Conservation (phyloP, 192 early-diverging fungal species). For the Piromyces sp. region DNA sequence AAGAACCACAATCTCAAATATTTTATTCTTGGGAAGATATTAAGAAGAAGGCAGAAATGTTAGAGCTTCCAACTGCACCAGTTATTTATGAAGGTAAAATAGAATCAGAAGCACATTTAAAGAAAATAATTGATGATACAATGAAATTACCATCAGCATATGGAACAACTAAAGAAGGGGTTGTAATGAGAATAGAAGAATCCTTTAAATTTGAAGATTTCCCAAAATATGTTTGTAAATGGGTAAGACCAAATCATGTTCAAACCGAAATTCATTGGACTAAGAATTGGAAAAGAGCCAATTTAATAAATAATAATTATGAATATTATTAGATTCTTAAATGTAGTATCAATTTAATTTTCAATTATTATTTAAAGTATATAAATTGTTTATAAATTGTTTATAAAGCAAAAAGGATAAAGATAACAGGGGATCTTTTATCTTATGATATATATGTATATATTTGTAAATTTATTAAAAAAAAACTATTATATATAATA, state of each 20-base stretch:
- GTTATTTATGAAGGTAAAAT: background rate
- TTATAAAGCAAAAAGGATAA: no score
- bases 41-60: background rate
- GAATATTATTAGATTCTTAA: no score
- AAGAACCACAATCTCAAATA: background rate
- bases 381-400: no score
- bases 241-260: background rate
- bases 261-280: background rate
- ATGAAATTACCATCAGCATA: background rate
- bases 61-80: background rate
- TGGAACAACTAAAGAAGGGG: background rate
- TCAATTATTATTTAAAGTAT: no score
- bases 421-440: no score
- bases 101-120: background rate
- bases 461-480: no score
- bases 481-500: no score
- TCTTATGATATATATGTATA: no score
- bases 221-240: background rate
- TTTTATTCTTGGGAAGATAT: background rate
- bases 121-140: background rate
- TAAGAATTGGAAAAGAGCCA: background rate
- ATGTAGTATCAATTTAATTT: no score
- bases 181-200: background rate
- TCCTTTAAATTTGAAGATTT: background rate
- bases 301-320: background rate